Evolutionary conservation across 2,329 filamentous ascomycete genomes (phyloP).

Genomic region (Penicillium sp.): DNA sequence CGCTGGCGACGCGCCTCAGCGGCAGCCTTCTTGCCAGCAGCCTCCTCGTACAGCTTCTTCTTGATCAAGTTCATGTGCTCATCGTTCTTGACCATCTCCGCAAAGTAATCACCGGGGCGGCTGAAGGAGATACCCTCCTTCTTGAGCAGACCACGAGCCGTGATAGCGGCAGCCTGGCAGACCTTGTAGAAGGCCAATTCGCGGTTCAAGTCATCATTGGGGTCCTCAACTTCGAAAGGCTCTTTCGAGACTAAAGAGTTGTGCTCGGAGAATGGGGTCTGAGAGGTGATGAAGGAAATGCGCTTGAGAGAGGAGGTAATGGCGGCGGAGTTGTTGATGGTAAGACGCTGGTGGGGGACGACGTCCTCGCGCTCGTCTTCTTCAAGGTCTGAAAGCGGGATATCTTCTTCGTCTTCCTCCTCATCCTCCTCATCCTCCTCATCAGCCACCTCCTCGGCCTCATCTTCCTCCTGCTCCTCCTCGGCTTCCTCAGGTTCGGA

Average conservation of each 20-base stretch:
- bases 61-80: slow-evolving; percentile 98
- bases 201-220: slow-evolving; percentile 86
- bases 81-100: slow-evolving; percentile 98
- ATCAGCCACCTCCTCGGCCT: slow-evolving; percentile 34
- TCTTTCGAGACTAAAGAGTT: slow-evolving; percentile 70
- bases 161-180: slow-evolving; percentile 72
- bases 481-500: slow-evolving; percentile 18
- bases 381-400: slow-evolving; percentile 80
- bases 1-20: slow-evolving; percentile 87
- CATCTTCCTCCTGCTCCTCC: slow-evolving; percentile 30
- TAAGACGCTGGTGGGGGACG: slow-evolving; percentile 85
- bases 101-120: slow-evolving; percentile 91
- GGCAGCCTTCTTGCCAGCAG: slow-evolving; percentile 85
- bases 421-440: slow-evolving; percentile 56
- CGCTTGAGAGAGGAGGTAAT: slow-evolving; percentile 77
- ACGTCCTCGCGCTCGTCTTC: slow-evolving; percentile 83
- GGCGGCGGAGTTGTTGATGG: slow-evolving; percentile 94
- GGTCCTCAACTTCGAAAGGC: slow-evolving; percentile 72
- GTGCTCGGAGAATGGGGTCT: slow-evolving; percentile 77
- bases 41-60: slow-evolving; percentile 87
- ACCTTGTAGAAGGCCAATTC: slow-evolving; percentile 94
- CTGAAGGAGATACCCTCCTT: slow-evolving; percentile 83
- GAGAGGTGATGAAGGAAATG: slow-evolving; percentile 52
- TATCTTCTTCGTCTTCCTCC: slow-evolving; percentile 78
- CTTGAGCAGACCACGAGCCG: slow-evolving; percentile 70